Evolutionary conservation across 2,329 filamentous ascomycete species (phyloP), one percentile per base, ranked within the genome.

Genomic region (Diaporthe australafricana): DNA sequence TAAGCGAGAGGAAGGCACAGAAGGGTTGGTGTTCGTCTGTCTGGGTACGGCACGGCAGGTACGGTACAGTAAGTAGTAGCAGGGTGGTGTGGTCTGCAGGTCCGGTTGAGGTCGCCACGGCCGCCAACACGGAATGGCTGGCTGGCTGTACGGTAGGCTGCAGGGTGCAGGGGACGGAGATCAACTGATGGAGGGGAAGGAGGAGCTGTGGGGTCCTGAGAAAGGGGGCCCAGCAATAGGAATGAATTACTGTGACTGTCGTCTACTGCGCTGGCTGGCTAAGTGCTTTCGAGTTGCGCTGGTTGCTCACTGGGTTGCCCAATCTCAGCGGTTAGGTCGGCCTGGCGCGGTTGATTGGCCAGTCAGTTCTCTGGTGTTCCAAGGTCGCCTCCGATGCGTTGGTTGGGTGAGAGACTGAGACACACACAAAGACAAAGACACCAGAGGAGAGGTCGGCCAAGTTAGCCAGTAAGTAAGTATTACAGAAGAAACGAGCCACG

Each of bases 101-200:
- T 62, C 63, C 22, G 25, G 47, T 53, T 47, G 53, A 47, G 65
- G 65, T 68, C 50, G 50, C 50, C 65, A 47, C 40, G 56, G 60
- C 57, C 27, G 53, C 42, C 40, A 57, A 30, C 35, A 57, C 42
- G 67, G n/a, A 16, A 30, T 48, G 55, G 53, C 47, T 9, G 22
- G 40, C 53, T 57, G 38, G 35, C 55, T 20, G 52, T n/a, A 48
- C 53, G 45, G 52, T 9, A 57, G 52, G 66, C 52, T 48, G 40
- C 42, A 56, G 66, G 67, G 53, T 60, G 66, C 66, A 69, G 53
- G 67, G 53, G 67, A 69, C 53, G 67, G 67, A 60, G 50, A 60
- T 69, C 67, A 69, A 57, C 52, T 68, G 66, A 60, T 50, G 67
- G 67, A 69, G 53, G 67, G 67, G 53, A 38, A 57, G 47, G 50